Evolutionary conservation across 257 asterid species (phyloP), one percentile per base, ranked within the genome.

Genomic region (Haberlea rhodopensis): DNA sequence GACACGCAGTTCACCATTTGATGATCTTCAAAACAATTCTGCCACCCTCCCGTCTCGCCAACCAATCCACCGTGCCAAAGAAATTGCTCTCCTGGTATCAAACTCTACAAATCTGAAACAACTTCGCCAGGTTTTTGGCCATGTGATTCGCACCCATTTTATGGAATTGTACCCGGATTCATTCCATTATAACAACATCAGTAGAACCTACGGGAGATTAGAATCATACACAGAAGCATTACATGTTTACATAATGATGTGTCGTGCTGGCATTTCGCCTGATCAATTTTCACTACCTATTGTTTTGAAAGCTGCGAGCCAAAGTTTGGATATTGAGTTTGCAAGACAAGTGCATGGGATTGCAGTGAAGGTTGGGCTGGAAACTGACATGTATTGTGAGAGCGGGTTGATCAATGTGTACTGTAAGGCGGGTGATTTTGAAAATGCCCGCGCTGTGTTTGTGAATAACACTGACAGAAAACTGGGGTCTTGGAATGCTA

Each of bases 401-500:
- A 92, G 96, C 74, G 94, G 95, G 20, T 80, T 89, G 53, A 85
- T 92, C 1, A 80, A 87, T n/a, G 28, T 74, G 49, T 89, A 87
- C 9, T 78, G 74, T 0, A 87, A 84, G 62, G 76, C 62, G 0
- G 90, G 96, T 9, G 71, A 78, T 3, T 68, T 77, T 48, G 82
- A 69, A 9, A 69, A 75, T 66, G 99, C 96, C 0, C 75, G 65
- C 1, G 80, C 80, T 60, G 81, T 94, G 85, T 94, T 94, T 63
- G 88, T 37, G 27, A 51, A 79, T 59, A 85, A 85, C 81, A 8
- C 71, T 68, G 86, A 80, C 0, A 82, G 95, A 68, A 76, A 81
- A 68, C 63, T 89, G 82, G 99, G 99, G 6, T 84, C 97, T 27
- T 94, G 96, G 96, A 94, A 94, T 71, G 94, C 99, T 40, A 64